Evolutionary conservation across 106 monocot species (phyloP).

Genomic region (Dendrobium nobile): DNA sequence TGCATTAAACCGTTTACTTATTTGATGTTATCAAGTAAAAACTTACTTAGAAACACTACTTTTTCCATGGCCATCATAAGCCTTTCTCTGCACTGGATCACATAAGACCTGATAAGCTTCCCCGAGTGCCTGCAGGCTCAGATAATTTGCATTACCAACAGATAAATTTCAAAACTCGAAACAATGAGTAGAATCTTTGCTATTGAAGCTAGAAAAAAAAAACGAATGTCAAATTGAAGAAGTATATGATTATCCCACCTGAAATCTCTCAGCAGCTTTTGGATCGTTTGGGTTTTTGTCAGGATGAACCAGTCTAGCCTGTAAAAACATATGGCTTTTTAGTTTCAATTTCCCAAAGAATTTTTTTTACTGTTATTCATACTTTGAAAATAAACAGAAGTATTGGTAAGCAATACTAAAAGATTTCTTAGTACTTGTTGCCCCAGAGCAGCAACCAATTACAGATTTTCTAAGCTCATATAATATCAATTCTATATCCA

Average conservation of each 20-base stretch:
- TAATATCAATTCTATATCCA: no score
- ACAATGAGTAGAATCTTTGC: neutral
- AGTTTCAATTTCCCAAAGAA: neutral
- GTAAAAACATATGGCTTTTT: neutral
- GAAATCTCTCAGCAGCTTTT: slow-evolving; percentile 50
- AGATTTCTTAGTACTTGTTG: no score
- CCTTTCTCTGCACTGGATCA: slow-evolving; percentile 58
- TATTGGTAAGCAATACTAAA: no score
- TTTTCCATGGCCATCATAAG: slow-evolving; percentile 66
- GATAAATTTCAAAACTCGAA: neutral
- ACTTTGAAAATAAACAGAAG: no score
- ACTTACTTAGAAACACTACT: slow-evolving; percentile 47
- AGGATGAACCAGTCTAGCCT: slow-evolving; percentile 56
- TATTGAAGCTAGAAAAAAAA: neutral
- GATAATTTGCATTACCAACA: neutral
- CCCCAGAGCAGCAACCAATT: no score
- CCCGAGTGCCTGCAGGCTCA: slow-evolving; percentile 45
- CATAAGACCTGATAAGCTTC: slow-evolving; percentile 88
- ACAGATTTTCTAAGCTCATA: no score
- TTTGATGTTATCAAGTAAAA: neutral
- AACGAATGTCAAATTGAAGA: neutral
- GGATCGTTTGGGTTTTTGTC: slow-evolving; percentile 57
- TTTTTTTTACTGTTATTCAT: no score
- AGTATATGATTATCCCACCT: slow-evolving; percentile 20
- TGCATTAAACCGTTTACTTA: neutral